Conservation (phyloP, 2,329 filamentous ascomycete species). For the Nannizziopsis arthrosporioides region DNA sequence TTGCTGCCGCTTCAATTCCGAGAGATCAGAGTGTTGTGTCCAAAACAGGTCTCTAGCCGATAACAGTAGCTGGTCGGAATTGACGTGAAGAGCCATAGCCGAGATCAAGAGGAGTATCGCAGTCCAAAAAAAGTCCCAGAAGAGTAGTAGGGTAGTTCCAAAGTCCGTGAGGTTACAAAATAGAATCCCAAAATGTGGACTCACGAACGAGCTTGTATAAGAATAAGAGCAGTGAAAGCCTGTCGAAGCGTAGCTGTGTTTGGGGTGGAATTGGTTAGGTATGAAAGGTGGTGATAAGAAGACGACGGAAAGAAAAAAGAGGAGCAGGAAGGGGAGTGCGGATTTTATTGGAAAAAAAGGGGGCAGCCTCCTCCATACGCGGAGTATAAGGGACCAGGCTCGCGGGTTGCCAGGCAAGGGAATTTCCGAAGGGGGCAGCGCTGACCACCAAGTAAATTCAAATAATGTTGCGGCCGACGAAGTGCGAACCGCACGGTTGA, state of each 20-base stretch:
- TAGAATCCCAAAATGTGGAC: background rate
- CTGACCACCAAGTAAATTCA: constrained; percentile 1
- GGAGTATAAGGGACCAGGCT: background rate
- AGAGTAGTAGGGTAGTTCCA: background rate
- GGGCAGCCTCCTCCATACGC: background rate
- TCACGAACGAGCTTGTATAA: too few relatives aligned
- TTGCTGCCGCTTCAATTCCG: constrained; percentile 31
- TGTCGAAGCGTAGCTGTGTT: background rate
- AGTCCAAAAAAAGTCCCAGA: constrained; percentile 3
- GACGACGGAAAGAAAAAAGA: background rate
- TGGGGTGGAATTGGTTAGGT: background rate
- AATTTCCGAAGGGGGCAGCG: background rate
- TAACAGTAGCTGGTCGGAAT: constrained; percentile 31
- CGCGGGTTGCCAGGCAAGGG: background rate
- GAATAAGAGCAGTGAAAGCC: background rate
- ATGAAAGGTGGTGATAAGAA: background rate
- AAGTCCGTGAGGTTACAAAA: background rate
- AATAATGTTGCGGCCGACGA: background rate
- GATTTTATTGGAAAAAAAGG: constrained; percentile 5
- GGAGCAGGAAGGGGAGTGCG: constrained; percentile 1
- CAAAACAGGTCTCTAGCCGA: constrained; percentile 34
- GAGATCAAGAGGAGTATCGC: background rate
- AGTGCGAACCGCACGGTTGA: constrained; percentile 4
- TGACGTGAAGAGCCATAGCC: constrained; percentile 26
- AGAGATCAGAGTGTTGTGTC: constrained; percentile 31